Conservation (phyloP, 2,329 filamentous ascomycete genomes). For the Paecilomyces formosus region DNA sequence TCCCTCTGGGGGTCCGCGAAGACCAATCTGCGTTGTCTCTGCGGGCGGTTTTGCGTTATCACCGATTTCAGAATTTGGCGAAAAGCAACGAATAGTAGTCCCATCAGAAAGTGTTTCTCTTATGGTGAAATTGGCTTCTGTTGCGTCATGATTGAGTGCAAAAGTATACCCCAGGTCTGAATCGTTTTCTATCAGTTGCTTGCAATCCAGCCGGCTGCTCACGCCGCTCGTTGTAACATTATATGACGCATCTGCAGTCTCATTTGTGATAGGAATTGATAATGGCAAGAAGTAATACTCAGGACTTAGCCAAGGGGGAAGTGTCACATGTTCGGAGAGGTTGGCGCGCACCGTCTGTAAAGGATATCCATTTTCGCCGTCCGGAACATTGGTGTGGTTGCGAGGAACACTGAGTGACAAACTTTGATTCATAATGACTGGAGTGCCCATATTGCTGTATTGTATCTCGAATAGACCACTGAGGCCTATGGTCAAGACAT, state of each 20-base stretch:
- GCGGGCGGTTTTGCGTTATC: constrained; percentile 11
- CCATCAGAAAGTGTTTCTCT: not conserved
- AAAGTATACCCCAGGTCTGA: not conserved
- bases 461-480: constrained; percentile 39
- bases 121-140: not conserved
- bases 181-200: constrained; percentile 9
- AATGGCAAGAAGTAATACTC: constrained; percentile 44
- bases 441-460: not conserved
- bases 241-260: constrained; percentile 6
- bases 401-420: not conserved
- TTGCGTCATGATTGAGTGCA: not conserved
- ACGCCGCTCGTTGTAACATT: constrained; percentile 25
- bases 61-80: not conserved
- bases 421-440: not conserved
- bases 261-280: constrained; percentile 1
- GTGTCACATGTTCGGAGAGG: constrained; percentile 29
- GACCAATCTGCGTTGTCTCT: constrained; percentile 1
- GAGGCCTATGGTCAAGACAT: constrained; percentile 48
- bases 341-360: constrained; percentile 43
- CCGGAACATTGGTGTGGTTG: constrained; percentile 14
- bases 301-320: constrained; percentile 46
- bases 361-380: constrained; percentile 19
- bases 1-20: not conserved
- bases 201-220: constrained; percentile 28
- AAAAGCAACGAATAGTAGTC: not conserved